Conservation (phyloP, 352 stramenopile species). For the Phytophthora vignae region DNA sequence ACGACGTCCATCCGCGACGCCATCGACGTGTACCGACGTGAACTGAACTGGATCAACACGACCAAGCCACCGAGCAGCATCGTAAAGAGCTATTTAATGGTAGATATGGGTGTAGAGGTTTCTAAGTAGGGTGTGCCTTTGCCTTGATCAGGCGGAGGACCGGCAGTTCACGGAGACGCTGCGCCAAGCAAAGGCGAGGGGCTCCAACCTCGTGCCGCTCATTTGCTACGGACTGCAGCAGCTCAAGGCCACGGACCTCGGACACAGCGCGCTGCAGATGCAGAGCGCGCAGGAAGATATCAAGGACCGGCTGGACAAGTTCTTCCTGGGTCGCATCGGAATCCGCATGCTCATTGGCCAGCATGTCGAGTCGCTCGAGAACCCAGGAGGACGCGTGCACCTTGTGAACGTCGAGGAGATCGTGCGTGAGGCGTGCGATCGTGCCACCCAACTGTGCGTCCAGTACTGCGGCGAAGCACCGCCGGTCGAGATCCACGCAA, state of each 20-base stretch:
- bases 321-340: constrained; percentile 98
- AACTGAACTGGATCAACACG: constrained; percentile 56
- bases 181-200: constrained; percentile 56
- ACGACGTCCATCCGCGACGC: constrained; percentile 68
- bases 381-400: constrained; percentile 72
- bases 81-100: constrained; percentile 11
- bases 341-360: constrained; percentile 99
- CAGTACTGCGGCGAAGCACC: constrained; percentile 67
- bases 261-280: constrained; percentile 65
- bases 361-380: constrained; percentile 74
- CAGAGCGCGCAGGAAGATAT: constrained; percentile 77
- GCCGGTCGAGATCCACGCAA: constrained; percentile 62
- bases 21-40: constrained; percentile 69
- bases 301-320: constrained; percentile 94
- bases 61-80: constrained; percentile 54
- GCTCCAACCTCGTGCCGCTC: constrained; percentile 80
- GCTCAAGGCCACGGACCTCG: constrained; percentile 68
- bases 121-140: constrained; percentile 9
- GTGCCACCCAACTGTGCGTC: constrained; percentile 60
- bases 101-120: background rate
- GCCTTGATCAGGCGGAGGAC: constrained; percentile 50
- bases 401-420: constrained; percentile 77
- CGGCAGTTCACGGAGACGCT: constrained; percentile 70
- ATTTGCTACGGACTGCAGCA: constrained; percentile 81
- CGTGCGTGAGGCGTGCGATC: constrained; percentile 62